phyloP scores from a whole-genome alignment of 805 yeast species.

The Sugiyamaella boreocaroliniensis region DNA sequence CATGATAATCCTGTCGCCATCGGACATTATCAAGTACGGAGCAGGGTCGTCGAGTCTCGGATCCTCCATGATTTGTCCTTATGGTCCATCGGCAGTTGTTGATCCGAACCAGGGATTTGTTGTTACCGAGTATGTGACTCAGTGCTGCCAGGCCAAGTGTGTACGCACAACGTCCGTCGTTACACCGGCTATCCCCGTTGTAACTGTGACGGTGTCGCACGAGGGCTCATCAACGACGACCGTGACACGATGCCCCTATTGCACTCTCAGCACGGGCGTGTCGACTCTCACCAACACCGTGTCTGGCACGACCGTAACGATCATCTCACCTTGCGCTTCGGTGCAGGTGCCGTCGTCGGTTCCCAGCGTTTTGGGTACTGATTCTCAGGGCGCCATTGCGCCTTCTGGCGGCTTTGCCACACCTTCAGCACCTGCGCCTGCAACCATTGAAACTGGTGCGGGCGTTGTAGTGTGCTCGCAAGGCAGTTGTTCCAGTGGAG shows the following conservation, averaged over 20 bases:
- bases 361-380: neutral
- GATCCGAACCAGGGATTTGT: constrained; percentile 3
- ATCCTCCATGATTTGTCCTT: neutral
- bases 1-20: neutral
- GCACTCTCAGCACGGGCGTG: constrained; percentile 7
- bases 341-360: constrained; percentile 4
- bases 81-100: constrained; percentile 1
- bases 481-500: neutral
- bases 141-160: constrained; percentile 9
- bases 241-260: constrained; percentile 9
- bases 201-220: constrained; percentile 8
- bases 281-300: constrained; percentile 1
- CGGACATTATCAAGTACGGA: neutral
- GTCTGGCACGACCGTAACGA: constrained; percentile 1
- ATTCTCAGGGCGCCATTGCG: no score
- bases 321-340: constrained; percentile 7
- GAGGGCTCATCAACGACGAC: constrained; percentile 5
- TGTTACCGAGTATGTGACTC: constrained; percentile 7
- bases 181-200: constrained; percentile 6
- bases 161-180: constrained; percentile 2
- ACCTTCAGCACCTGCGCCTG: neutral
- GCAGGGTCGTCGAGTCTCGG: neutral
- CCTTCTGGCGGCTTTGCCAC: neutral
- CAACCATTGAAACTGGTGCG: neutral
- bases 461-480: neutral